Conservation (phyloP, 768 basidiomycete genomes). For the Boletus reticuloceps region DNA sequence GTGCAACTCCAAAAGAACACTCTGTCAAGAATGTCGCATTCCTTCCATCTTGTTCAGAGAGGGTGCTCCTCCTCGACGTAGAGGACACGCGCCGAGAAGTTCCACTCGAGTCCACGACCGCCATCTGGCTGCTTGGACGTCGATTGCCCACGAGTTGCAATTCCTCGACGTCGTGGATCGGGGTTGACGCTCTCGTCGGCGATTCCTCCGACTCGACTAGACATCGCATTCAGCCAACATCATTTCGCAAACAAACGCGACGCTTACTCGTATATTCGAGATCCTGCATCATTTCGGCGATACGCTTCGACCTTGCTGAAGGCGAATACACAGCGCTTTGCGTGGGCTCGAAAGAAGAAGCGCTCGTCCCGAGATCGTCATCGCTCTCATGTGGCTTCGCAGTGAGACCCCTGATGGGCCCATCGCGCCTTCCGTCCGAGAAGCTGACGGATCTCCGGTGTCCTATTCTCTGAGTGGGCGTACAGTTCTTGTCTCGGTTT, state of each 20-base stretch:
- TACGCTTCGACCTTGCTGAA: slow-evolving; percentile 75
- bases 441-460: slow-evolving; percentile 92
- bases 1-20: slow-evolving; percentile 94
- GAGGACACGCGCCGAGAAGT: slow-evolving; percentile 44
- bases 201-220: slow-evolving; percentile 43
- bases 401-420: slow-evolving; percentile 74
- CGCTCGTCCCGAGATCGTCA: slow-evolving; percentile 30
- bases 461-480: slow-evolving; percentile 46
- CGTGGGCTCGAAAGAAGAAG: slow-evolving; percentile 15
- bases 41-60: slow-evolving; percentile 31
- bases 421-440: slow-evolving; percentile 88
- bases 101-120: slow-evolving; percentile 16
- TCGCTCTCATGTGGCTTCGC: slow-evolving; percentile 37
- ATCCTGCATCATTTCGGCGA: slow-evolving; percentile 75
- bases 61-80: slow-evolving; percentile 40
- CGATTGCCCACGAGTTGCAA: slow-evolving; percentile 46
- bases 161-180: slow-evolving; percentile 44
- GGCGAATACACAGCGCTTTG: slow-evolving; percentile 38
- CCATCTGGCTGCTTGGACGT: slow-evolving; percentile 35
- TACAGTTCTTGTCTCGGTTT: slow-evolving; percentile 47
- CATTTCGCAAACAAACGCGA: slow-evolving; percentile 19
- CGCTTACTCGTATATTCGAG: slow-evolving; percentile 68
- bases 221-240: background rate
- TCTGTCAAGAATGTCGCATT: slow-evolving; percentile 86
- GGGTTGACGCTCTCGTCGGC: slow-evolving; percentile 53